Percentiles rank a stretch among this genome's conserved stretches.
Conservation (phyloP, 192 early-diverging fungal species). For the Coemansia guatemalensis region DNA sequence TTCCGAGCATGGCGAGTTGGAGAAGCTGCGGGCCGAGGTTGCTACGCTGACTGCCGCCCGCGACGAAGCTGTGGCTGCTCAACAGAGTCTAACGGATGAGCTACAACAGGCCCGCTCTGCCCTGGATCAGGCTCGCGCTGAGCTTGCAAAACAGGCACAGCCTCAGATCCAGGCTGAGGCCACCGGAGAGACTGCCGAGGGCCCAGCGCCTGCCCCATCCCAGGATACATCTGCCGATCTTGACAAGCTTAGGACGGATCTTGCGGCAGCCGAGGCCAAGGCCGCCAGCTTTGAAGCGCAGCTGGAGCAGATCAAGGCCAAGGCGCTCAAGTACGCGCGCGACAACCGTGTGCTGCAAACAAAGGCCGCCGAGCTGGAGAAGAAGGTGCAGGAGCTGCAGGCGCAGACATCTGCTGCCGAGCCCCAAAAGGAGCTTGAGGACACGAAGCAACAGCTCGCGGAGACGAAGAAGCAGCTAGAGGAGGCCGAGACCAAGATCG, state of each 20-base stretch:
- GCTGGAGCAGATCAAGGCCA: conserved; percentile 43
- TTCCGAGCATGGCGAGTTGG: conserved; percentile 15
- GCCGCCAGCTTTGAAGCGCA: conserved; percentile 36
- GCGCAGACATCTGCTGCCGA: not conserved
- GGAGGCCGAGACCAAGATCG: conserved; percentile 45
- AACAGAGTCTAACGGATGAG: conserved; percentile 23
- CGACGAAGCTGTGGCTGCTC: conserved; percentile 39
- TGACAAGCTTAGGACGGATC: conserved; percentile 56
- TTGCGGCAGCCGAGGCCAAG: conserved; percentile 42
- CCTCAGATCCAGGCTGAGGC: conserved; percentile 2
- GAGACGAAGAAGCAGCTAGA: conserved; percentile 40
- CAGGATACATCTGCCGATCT: conserved; percentile 21
- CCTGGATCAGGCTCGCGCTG: not conserved
- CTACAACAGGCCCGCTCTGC: conserved; percentile 7
- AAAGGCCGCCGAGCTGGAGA: conserved; percentile 30
- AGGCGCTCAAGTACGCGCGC: conserved; percentile 32
- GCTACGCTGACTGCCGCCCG: conserved; percentile 38
- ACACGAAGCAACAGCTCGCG: conserved; percentile 23
- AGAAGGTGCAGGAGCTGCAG: conserved; percentile 18
- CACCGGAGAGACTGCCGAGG: conserved; percentile 6
- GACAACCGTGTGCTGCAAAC: conserved; percentile 46
- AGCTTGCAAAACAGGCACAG: conserved; percentile 9
- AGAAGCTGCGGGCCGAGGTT: conserved; percentile 24
- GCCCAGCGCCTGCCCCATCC: not conserved
- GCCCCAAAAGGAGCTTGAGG: conserved; percentile 19